phyloP scores from a whole-genome alignment of 495 filamentous ascomycete species.

The Apodospora peruviana region DNA sequence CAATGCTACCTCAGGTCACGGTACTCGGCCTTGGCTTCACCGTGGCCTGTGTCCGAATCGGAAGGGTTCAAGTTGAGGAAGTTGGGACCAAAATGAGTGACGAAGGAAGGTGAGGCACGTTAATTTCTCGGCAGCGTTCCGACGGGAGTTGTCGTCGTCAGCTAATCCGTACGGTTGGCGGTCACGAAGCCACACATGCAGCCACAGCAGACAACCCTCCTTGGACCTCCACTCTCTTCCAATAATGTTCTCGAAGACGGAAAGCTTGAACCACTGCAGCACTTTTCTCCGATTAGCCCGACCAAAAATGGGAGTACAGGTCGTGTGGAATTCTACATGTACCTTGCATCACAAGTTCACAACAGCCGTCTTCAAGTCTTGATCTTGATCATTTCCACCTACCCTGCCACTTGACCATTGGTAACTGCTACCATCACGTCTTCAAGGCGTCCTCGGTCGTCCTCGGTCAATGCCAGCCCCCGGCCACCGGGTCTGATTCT shows the following conservation, averaged over 20 bases:
- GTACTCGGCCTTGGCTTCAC: too few relatives aligned
- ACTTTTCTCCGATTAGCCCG: constrained; percentile 19
- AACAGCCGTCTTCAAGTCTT: neutral
- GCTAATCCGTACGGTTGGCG: too few relatives aligned
- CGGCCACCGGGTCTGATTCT: neutral
- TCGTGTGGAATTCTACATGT: neutral
- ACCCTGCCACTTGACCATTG: too few relatives aligned
- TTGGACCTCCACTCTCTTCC: neutral
- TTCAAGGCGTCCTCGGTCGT: neutral
- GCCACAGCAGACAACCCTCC: too few relatives aligned
- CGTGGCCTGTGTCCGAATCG: too few relatives aligned
- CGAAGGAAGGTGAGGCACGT: too few relatives aligned
- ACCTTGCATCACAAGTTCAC: neutral
- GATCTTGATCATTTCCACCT: neutral
- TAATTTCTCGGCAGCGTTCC: too few relatives aligned
- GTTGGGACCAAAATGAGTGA: too few relatives aligned
- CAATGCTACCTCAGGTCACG: too few relatives aligned
- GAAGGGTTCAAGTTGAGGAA: too few relatives aligned
- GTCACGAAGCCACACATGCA: too few relatives aligned
- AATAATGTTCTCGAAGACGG: neutral
- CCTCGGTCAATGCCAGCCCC: neutral
- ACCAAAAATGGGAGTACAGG: neutral
- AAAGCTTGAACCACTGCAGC: constrained; percentile 1
- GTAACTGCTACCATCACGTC: neutral
- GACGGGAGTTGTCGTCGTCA: too few relatives aligned